phyloP scores from a whole-genome alignment of 1,284 basidiomycete species.

The Peniophora sp. region DNA sequence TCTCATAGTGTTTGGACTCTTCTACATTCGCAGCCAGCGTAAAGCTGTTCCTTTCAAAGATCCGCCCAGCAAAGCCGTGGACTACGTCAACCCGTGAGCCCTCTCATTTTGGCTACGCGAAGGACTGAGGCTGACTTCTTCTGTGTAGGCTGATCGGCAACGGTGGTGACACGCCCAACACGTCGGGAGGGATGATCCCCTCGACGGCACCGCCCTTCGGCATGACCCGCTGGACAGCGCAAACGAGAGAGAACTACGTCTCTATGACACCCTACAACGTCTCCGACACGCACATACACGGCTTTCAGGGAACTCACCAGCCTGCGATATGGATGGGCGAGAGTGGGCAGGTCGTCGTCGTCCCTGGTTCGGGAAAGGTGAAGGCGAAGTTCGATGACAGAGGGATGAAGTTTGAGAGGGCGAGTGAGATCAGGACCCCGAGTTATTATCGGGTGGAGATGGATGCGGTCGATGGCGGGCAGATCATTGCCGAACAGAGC shows the following conservation, averaged over 20 bases:
- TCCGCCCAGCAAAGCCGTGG: conserved; percentile 34
- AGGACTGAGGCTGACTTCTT: neutral
- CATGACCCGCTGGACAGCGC: conserved; percentile 76
- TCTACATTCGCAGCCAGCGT: neutral
- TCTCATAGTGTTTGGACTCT: neutral
- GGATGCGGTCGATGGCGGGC: conserved; percentile 40
- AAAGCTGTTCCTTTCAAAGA: conserved; percentile 13
- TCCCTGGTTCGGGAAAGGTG: conserved; percentile 49
- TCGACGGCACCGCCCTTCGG: conserved; percentile 76
- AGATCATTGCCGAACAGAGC: conserved; percentile 55
- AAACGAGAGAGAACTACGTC: conserved; percentile 66
- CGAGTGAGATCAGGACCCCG: conserved; percentile 53
- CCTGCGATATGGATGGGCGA: conserved; percentile 92
- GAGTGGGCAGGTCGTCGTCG: conserved; percentile 58
- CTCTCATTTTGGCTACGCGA: conserved; percentile 2
- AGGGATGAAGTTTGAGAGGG: conserved; percentile 50
- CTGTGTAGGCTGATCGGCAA: conserved; percentile 71
- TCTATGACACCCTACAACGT: conserved; percentile 75
- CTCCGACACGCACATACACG: conserved; percentile 56
- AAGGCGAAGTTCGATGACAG: conserved; percentile 50
- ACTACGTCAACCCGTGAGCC: conserved; percentile 47
- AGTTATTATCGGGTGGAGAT: conserved; percentile 65
- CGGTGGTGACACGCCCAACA: conserved; percentile 61
- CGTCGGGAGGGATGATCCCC: conserved; percentile 63
- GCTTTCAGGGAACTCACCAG: conserved; percentile 75